A percentile compares a stretch with the other conserved stretches of the same genome.
Conservation (phyloP, 2,329 filamentous ascomycete genomes). For the Fusarium xylarioides region DNA sequence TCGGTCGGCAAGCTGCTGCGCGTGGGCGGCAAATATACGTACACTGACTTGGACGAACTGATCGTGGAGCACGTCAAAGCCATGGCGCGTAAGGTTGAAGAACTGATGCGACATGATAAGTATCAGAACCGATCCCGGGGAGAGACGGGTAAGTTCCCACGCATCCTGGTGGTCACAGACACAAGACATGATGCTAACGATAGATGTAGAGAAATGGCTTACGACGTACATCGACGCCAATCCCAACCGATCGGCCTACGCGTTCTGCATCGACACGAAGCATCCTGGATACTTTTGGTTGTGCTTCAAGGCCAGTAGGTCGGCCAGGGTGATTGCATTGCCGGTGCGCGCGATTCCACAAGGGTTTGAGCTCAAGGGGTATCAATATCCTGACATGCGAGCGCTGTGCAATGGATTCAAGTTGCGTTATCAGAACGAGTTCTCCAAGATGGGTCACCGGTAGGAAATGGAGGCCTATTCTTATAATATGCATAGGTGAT, state of each 20-base stretch:
- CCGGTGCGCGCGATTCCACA: constrained; percentile 91
- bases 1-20: constrained; percentile 87
- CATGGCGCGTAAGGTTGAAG: constrained; percentile 97
- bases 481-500: background rate
- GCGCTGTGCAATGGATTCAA: constrained; percentile 98
- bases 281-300: constrained; percentile 95
- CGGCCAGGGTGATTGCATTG: constrained; percentile 78
- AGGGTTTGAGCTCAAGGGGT: constrained; percentile 89
- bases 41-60: constrained; percentile 95
- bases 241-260: constrained; percentile 90
- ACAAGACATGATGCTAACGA: constrained; percentile 31
- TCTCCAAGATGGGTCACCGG: constrained; percentile 66
- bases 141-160: constrained; percentile 78
- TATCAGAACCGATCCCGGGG: constrained; percentile 83
- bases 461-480: constrained; percentile 26
- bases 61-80: constrained; percentile 97
- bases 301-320: constrained; percentile 91
- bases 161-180: background rate
- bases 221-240: constrained; percentile 96
- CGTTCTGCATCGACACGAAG: constrained; percentile 93
- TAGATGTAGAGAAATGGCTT: constrained; percentile 83
- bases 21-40: constrained; percentile 88
- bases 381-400: constrained; percentile 92
- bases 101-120: constrained; percentile 94
- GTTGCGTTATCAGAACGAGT: constrained; percentile 73